Evolutionary conservation across 2,329 filamentous ascomycete genomes (phyloP).

Genomic region (Tolypocladium tundrense): DNA sequence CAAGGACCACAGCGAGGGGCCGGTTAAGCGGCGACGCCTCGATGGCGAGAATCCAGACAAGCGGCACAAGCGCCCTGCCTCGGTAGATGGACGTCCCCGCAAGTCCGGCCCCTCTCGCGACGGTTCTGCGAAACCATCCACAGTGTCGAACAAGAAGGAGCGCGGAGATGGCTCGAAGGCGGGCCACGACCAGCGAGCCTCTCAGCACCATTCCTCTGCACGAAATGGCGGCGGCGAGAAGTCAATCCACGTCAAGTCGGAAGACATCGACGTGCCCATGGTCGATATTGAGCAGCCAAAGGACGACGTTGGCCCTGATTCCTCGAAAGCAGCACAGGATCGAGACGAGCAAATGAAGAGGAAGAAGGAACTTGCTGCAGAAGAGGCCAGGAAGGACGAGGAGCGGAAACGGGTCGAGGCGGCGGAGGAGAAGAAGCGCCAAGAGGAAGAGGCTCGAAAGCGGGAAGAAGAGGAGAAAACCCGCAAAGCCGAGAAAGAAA

Average conservation of each 20-base stretch:
- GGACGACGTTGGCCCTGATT: slow-evolving; percentile 15
- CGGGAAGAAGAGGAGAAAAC: slow-evolving; percentile 22
- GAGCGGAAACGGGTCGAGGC: slow-evolving; percentile 18
- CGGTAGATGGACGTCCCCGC: slow-evolving; percentile 34
- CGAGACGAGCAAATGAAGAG: slow-evolving; percentile 20
- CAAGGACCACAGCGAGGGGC: slow-evolving; percentile 40
- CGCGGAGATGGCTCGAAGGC: slow-evolving; percentile 30
- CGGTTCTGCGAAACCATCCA: slow-evolving; percentile 18
- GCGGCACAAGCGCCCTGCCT: slow-evolving; percentile 29
- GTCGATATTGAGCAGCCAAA: slow-evolving; percentile 30
- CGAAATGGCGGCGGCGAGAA: slow-evolving; percentile 34
- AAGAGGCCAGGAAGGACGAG: slow-evolving; percentile 20
- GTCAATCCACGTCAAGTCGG: slow-evolving; percentile 45
- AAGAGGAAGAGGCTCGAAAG: slow-evolving; percentile 18
- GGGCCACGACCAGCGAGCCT: slow-evolving; percentile 24
- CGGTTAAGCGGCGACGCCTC: slow-evolving; percentile 46
- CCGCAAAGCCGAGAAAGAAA: slow-evolving; percentile 21
- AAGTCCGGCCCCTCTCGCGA: slow-evolving; percentile 34
- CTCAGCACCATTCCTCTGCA: slow-evolving; percentile 30
- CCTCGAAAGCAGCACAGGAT: slow-evolving; percentile 25
- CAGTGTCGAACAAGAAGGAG: slow-evolving; percentile 24
- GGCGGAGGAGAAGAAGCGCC: slow-evolving; percentile 26
- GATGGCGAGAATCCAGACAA: slow-evolving; percentile 43
- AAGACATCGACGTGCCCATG: slow-evolving; percentile 48
- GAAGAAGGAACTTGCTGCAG: slow-evolving; percentile 21